Conservation (phyloP, 2,329 filamentous ascomycete genomes). For the Pyrenochaeta sp. region DNA sequence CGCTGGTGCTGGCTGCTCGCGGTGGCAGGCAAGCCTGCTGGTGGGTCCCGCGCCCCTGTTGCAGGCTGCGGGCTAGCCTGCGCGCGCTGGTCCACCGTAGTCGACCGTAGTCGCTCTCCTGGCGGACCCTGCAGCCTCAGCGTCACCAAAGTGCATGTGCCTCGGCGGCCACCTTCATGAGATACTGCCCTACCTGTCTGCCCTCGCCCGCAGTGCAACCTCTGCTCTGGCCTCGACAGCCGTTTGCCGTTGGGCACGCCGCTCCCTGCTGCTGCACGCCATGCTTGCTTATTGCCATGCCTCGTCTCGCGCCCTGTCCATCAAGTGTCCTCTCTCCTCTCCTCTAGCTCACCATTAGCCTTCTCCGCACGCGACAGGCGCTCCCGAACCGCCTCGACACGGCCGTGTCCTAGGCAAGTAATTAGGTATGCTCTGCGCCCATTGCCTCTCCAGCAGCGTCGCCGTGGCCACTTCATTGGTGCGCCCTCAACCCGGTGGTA, state of each 20-base stretch:
- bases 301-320: background rate
- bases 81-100: background rate
- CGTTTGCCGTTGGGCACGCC: conserved; percentile 4
- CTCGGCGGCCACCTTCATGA: too few species aligned
- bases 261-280: background rate
- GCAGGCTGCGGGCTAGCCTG: background rate
- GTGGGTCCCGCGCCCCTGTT: conserved; percentile 1
- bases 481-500: background rate
- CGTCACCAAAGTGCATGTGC: too few species aligned
- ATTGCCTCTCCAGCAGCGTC: background rate
- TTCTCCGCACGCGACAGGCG: background rate
- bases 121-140: too few species aligned
- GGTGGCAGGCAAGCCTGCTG: too few species aligned
- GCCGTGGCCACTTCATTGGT: too few species aligned
- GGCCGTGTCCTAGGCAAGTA: background rate
- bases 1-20: too few species aligned
- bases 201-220: too few species aligned
- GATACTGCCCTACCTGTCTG: too few species aligned
- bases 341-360: background rate
- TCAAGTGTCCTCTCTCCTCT: background rate
- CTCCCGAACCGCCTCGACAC: too few species aligned
- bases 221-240: background rate
- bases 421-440: background rate
- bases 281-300: conserved; percentile 2
- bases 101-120: too few species aligned